Conservation (phyloP, 1,139 yeast genomes). For the Pichia cactophila region DNA sequence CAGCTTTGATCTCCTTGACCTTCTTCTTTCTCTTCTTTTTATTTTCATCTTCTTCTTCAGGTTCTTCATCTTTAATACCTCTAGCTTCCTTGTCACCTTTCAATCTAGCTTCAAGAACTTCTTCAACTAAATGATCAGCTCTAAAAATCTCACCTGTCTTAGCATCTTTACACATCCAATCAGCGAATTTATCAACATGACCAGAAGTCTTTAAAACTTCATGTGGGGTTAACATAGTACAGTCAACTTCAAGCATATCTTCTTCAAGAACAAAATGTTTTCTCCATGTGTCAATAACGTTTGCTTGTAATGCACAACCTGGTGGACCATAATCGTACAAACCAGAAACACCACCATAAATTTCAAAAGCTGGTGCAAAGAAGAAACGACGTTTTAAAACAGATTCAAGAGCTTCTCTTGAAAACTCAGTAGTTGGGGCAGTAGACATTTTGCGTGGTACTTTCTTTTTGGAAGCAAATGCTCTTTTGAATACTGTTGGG, state of each 20-base stretch:
- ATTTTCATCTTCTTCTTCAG: slow-evolving; percentile 59
- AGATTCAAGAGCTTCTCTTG: slow-evolving; percentile 82
- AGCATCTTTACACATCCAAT: slow-evolving; percentile 97
- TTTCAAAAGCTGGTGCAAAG: slow-evolving; percentile 94
- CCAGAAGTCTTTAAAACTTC: slow-evolving; percentile 98
- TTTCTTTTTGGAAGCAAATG: not conserved
- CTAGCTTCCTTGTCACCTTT: slow-evolving; percentile 96
- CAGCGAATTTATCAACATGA: slow-evolving; percentile 97
- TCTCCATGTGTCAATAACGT: slow-evolving; percentile 91
- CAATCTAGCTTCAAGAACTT: slow-evolving; percentile 88
- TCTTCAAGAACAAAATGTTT: slow-evolving; percentile 96
- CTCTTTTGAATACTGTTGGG: not conserved
- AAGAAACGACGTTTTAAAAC: slow-evolving; percentile 92
- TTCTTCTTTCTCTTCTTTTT: slow-evolving; percentile 71
- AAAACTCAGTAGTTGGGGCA: slow-evolving; percentile 35
- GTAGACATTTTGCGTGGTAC: slow-evolving; percentile 1
- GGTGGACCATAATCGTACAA: slow-evolving; percentile 99
- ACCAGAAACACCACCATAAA: slow-evolving; percentile 98
- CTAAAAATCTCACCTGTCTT: slow-evolving; percentile 97
- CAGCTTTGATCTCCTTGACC: slow-evolving; percentile 88
- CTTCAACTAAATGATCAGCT: slow-evolving; percentile 97
- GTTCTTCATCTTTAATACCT: slow-evolving; percentile 58
- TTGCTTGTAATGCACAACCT: slow-evolving; percentile 97
- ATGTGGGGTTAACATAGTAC: slow-evolving; percentile 95
- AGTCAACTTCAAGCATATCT: slow-evolving; percentile 97